Evolutionary conservation across 2,329 filamentous ascomycete species (phyloP), one percentile per base, ranked within the genome.

Genomic region (Hypocreales sp.): DNA sequence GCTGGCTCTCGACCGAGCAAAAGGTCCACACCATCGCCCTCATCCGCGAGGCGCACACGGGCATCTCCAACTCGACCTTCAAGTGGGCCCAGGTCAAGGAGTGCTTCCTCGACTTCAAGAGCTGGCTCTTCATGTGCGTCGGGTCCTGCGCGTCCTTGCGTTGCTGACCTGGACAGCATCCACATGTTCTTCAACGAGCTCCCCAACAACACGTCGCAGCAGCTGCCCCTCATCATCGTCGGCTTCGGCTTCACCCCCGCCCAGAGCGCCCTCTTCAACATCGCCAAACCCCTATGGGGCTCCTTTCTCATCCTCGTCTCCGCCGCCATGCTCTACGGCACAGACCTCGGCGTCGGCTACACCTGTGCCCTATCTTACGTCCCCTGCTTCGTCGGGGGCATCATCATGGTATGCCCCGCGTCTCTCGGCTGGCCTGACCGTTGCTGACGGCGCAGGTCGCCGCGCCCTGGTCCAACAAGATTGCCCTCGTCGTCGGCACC

Each of bases 141-240:
- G 4, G 7, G 6, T 18, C 24, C 9, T 23, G 21, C 13, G 13
- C 14, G 10, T 20, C 18, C 18, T 20, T 20, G 18, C 7, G 7
- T 20, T 29, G 16, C n/a, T 17, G 9, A 3, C n/a, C 5, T 4
- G n/a, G 9, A 9, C 11, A 41, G 39, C 21, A 25, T 32, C n/a
- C 39, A 41, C 27, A 41, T 41, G 38, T 41, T 41, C 31, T 41
- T 41, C 28, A 41, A 41, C 26, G 39, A 41, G 26, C 30, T 41
- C n/a, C 39, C 38, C 8, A 41, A 41, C 28, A 41, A 41, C 15
- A 41, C 39, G 7, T 41, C 39, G 4, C 39, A 41, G 23, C 39
- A 41, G 25, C 34, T 41, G 17, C 39, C 39, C 7, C 33, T 40
- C 5, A 40, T 41, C 28, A 30, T 43, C n/a, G 35, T 37, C 12